Conservation (phyloP, 495 filamentous ascomycete genomes). For the Aspergillus cristatus region DNA sequence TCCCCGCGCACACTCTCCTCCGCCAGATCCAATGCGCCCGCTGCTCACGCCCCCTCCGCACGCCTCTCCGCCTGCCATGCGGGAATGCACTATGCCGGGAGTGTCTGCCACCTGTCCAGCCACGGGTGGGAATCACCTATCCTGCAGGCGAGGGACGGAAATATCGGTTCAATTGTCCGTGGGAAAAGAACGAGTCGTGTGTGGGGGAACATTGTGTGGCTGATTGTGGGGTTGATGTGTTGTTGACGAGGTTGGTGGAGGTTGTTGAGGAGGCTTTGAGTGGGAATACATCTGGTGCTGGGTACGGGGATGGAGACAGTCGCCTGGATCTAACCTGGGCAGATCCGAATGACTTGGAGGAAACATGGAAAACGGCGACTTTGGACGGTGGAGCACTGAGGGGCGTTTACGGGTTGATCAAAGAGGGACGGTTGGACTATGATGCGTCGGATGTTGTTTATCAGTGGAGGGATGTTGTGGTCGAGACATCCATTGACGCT, state of each 20-base stretch:
- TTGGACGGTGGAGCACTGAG: constrained; percentile 17
- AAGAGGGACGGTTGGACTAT: constrained; percentile 21
- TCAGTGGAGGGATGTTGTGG: too few species aligned
- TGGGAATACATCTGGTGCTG: not conserved
- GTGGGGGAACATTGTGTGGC: constrained; percentile 63
- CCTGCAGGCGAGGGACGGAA: constrained; percentile 53
- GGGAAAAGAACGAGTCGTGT: constrained; percentile 35
- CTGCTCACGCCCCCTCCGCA: constrained; percentile 59
- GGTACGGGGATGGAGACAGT: not conserved
- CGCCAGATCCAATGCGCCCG: constrained; percentile 63
- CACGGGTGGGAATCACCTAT: constrained; percentile 63
- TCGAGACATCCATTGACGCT: too few species aligned
- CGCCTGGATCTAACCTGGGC: constrained; percentile 15
- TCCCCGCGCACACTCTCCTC: constrained; percentile 41
- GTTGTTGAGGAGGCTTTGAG: constrained; percentile 39
- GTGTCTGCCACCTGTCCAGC: constrained; percentile 60
- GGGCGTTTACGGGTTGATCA: constrained; percentile 22
- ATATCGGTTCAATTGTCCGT: constrained; percentile 64
- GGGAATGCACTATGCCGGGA: constrained; percentile 66
- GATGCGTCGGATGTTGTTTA: constrained; percentile 45
- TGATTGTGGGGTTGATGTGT: constrained; percentile 71
- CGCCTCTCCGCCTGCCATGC: constrained; percentile 73
- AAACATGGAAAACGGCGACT: constrained; percentile 33
- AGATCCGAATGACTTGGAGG: constrained; percentile 22
- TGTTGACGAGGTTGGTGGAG: constrained; percentile 54